Conservation (phyloP, 306 rosid species). For the Mimosa bimucronata region DNA sequence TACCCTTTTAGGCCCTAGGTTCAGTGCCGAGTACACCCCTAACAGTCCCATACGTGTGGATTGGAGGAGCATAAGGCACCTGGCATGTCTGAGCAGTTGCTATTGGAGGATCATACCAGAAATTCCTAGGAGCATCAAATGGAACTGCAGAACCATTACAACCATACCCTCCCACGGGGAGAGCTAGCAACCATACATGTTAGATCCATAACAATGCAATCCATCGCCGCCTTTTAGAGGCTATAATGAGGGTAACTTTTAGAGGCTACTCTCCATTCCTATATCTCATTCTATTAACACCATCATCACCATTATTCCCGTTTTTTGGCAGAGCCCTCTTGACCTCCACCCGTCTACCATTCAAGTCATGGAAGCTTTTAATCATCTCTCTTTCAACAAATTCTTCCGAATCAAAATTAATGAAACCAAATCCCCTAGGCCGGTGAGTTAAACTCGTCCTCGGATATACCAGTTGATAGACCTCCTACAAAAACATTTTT, state of each 20-base stretch:
- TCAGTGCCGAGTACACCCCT: slow-evolving; percentile 45
- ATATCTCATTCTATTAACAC: slow-evolving; percentile 41
- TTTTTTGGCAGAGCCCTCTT: slow-evolving; percentile 89
- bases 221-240: slow-evolving; percentile 45
- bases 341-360: slow-evolving; percentile 82
- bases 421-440: slow-evolving; percentile 89
- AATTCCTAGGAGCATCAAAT: slow-evolving; percentile 43
- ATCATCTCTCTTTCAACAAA: slow-evolving; percentile 66
- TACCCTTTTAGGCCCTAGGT: slow-evolving; percentile 41
- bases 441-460: slow-evolving; percentile 72
- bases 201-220: slow-evolving; percentile 45
- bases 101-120: slow-evolving; percentile 52
- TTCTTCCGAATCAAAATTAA: slow-evolving; percentile 74
- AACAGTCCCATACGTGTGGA: slow-evolving; percentile 46
- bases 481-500: slow-evolving; percentile 91
- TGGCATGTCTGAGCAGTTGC: slow-evolving; percentile 45
- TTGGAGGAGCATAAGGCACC: slow-evolving; percentile 45
- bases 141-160: slow-evolving; percentile 55
- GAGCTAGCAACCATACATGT: slow-evolving; percentile 57
- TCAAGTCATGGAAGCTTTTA: slow-evolving; percentile 69
- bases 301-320: slow-evolving; percentile 43
- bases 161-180: slow-evolving; percentile 55
- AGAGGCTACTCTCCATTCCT: slow-evolving; percentile 49
- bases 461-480: slow-evolving; percentile 62
- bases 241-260: slow-evolving; percentile 39